Evolutionary conservation across 306 rosid species (phyloP).

Genomic region (Ormosia semicastrata): DNA sequence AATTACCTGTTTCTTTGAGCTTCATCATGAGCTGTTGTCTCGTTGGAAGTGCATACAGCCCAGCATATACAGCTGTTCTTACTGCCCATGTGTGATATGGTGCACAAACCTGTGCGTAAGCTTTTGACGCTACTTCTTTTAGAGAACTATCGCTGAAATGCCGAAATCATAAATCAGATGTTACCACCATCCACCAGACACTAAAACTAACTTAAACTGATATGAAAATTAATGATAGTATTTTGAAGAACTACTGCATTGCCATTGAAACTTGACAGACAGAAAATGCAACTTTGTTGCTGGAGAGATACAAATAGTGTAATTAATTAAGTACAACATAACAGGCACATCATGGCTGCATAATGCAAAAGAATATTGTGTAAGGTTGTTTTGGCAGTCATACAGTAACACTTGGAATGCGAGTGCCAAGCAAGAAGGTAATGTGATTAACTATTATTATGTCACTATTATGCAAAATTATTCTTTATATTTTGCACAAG

Average conservation of each 20-base stretch:
- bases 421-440: too few relatives aligned
- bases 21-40: constrained; percentile 74
- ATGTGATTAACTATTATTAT: too few relatives aligned
- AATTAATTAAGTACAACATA: too few relatives aligned
- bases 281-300: background rate
- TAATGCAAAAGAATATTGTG: too few relatives aligned
- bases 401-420: too few relatives aligned
- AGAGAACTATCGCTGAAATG: constrained; percentile 57
- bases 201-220: background rate
- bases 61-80: constrained; percentile 92
- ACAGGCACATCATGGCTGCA: too few relatives aligned
- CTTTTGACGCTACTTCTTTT: constrained; percentile 75
- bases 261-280: background rate
- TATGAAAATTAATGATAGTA: background rate
- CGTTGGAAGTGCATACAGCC: constrained; percentile 90
- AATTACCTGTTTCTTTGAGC: constrained; percentile 78
- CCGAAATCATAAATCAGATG: constrained; percentile 13
- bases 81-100: constrained; percentile 89
- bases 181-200: background rate
- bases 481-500: too few relatives aligned
- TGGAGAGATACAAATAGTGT: too few relatives aligned
- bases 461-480: too few relatives aligned
- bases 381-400: too few relatives aligned
- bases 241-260: background rate
- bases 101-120: constrained; percentile 83